Evolutionary conservation across 192 early-diverging fungal species (phyloP).

Genomic region (Linnemannia zychae): DNA sequence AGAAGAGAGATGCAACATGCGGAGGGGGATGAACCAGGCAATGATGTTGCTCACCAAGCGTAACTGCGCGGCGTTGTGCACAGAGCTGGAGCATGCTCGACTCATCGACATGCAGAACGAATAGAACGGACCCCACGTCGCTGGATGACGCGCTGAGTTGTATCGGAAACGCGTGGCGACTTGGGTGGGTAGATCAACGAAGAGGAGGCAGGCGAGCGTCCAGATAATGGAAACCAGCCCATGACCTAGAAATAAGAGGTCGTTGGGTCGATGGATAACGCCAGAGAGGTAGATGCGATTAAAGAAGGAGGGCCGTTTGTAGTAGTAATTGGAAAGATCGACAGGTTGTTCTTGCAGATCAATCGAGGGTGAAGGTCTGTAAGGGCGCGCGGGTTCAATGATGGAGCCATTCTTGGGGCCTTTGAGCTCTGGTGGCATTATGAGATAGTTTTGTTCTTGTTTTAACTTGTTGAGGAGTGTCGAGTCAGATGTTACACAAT

Average conservation of each 20-base stretch:
- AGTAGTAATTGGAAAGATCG: not conserved
- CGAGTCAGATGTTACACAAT: not conserved
- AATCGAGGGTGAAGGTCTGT: not conserved
- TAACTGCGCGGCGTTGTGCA: constrained; percentile 37
- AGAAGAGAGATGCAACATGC: constrained; percentile 27
- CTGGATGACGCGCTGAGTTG: constrained; percentile 36
- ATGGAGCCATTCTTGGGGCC: not conserved
- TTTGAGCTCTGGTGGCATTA: constrained; percentile 26
- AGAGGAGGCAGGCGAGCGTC: constrained; percentile 6
- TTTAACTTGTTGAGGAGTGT: not conserved
- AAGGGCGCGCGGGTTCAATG: not conserved
- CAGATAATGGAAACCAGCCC: constrained; percentile 13
- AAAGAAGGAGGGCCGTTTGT: constrained; percentile 2
- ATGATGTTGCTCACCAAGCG: constrained; percentile 45
- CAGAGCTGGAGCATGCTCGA: constrained; percentile 31
- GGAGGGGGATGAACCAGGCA: constrained; percentile 25
- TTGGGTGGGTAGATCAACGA: constrained; percentile 31
- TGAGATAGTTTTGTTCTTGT: not conserved
- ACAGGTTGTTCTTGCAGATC: not conserved
- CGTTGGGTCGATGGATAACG: constrained; percentile 30
- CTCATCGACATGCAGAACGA: constrained; percentile 48
- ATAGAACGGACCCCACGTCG: constrained; percentile 35
- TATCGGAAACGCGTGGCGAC: constrained; percentile 23
- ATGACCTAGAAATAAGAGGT: constrained; percentile 12
- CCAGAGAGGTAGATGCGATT: constrained; percentile 37